Conservation (phyloP, 140 eudicot genomes). For the Bidens hawaiensis region DNA sequence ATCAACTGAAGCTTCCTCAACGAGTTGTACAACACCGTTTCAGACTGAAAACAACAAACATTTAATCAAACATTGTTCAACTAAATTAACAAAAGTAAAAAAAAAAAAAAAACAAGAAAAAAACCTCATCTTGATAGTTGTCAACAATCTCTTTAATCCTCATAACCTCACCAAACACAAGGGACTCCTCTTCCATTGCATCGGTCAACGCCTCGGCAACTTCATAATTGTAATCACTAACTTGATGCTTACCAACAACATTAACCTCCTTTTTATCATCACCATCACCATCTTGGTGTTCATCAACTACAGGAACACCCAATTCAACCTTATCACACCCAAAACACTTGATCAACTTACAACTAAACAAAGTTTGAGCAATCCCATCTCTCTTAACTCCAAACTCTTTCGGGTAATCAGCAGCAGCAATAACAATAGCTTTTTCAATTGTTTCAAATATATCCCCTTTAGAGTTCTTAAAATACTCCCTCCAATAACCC, state of each 20-base stretch:
- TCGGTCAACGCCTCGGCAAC: constrained; percentile 83
- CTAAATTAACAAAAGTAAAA: no score
- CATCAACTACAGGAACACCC: constrained; percentile 31
- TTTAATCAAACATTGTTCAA: not conserved
- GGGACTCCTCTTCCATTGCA: constrained; percentile 70
- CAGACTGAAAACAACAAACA: constrained; percentile 50
- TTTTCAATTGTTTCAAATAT: constrained; percentile 62
- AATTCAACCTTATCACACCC: constrained; percentile 58
- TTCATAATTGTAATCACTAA: constrained; percentile 43
- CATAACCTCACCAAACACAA: constrained; percentile 52
- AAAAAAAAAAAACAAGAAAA: not conserved
- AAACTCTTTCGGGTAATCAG: constrained; percentile 70
- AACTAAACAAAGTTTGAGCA: constrained; percentile 66
- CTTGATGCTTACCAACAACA: constrained; percentile 17
- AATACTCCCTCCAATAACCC: constrained; percentile 80
- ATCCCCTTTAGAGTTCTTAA: constrained; percentile 51
- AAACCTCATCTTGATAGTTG: constrained; percentile 69
- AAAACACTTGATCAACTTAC: constrained; percentile 51
- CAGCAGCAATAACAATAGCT: constrained; percentile 71
- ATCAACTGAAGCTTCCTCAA: constrained; percentile 80
- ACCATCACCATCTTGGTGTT: constrained; percentile 28
- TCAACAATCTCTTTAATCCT: constrained; percentile 71
- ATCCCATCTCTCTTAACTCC: constrained; percentile 59
- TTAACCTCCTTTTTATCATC: constrained; percentile 26
- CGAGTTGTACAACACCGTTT: constrained; percentile 52